These are phyloP conservation scores for Adansonia digitata DNA, from an alignment of 345 rosid genomes.

Conservation along the genomic window DNA sequence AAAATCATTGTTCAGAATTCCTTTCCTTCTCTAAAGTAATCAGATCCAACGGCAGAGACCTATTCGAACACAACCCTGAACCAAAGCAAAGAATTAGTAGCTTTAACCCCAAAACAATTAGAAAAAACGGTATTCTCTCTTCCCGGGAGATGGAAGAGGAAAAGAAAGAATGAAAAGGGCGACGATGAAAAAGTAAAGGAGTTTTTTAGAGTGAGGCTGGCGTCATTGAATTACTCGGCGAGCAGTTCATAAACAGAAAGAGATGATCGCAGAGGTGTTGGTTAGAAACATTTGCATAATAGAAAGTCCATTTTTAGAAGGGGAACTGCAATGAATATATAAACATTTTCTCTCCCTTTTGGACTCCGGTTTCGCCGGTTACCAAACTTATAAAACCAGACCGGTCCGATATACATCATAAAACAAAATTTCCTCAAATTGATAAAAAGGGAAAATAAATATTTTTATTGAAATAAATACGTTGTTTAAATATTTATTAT, in stretches of 20 bases:
- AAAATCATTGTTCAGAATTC: slow-evolving; percentile 17
- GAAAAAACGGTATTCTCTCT: neutral
- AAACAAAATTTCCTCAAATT: too few species aligned
- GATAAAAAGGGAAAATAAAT: too few species aligned
- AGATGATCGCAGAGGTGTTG: slow-evolving; percentile 10
- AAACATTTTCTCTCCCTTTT: slow-evolving; percentile 31
- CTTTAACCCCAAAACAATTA: neutral
- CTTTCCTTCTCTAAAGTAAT: neutral
- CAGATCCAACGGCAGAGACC: slow-evolving; percentile 18
- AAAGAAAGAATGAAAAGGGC: neutral
- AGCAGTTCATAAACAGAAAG: slow-evolving; percentile 14
- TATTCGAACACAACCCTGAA: slow-evolving; percentile 16
- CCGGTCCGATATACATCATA: too few species aligned
- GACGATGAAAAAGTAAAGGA: neutral
- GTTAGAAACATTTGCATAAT: slow-evolving; percentile 30
- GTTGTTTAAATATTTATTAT: too few species aligned
- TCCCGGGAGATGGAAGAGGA: neutral
- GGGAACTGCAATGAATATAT: slow-evolving; percentile 27
- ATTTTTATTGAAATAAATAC: too few species aligned
- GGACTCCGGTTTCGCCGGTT: slow-evolving; percentile 30
- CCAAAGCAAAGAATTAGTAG: neutral
- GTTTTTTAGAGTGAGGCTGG: neutral
- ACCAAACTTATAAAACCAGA: too few species aligned
- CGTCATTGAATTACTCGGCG: slow-evolving; percentile 16
- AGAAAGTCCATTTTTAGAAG: slow-evolving; percentile 19